A percentile compares a stretch with the other conserved stretches of the same genome.
phyloP scores from a whole-genome alignment of 108 stramenopile species.

The Stephanodiscus minutulus region DNA sequence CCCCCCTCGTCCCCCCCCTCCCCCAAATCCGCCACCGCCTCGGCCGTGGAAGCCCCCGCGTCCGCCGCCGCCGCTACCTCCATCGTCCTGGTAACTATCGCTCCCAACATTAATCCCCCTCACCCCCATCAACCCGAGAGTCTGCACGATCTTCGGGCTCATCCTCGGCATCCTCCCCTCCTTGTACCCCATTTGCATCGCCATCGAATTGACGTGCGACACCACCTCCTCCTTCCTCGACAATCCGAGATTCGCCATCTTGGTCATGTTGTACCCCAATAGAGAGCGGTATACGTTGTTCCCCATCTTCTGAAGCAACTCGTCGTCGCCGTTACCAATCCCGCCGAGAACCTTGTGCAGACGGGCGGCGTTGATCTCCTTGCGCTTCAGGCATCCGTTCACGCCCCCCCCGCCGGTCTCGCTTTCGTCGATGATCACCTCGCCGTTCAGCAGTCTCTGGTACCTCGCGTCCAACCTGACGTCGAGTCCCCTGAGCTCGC shows the following conservation, averaged over 20 bases:
- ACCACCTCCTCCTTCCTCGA: constrained; percentile 57
- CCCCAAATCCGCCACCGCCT: constrained; percentile 1
- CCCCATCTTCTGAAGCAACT: constrained; percentile 21
- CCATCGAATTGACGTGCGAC: constrained; percentile 51
- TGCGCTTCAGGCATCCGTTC: constrained; percentile 32
- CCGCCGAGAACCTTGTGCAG: constrained; percentile 40
- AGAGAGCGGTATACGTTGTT: constrained; percentile 54
- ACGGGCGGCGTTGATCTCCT: constrained; percentile 32
- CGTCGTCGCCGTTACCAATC: constrained; percentile 17
- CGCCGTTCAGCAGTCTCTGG: constrained; percentile 37
- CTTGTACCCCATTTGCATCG: constrained; percentile 46
- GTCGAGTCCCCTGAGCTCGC: constrained; percentile 43
- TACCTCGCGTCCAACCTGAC: constrained; percentile 31
- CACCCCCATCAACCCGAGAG: constrained; percentile 35
- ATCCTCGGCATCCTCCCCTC: constrained; percentile 30
- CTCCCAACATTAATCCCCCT: constrained; percentile 34
- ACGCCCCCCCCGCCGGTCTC: constrained; percentile 29
- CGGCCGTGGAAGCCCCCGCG: background rate
- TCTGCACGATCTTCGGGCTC: constrained; percentile 15
- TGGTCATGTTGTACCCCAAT: constrained; percentile 74
- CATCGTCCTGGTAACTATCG: background rate
- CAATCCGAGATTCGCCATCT: constrained; percentile 48
- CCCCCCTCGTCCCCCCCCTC: background rate
- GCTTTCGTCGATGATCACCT: constrained; percentile 16
- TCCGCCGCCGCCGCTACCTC: constrained; percentile 1